These are phyloP conservation scores for Aspergillus indologenus DNA, from an alignment of 495 filamentous ascomycete species.

Conservation along the genomic window DNA sequence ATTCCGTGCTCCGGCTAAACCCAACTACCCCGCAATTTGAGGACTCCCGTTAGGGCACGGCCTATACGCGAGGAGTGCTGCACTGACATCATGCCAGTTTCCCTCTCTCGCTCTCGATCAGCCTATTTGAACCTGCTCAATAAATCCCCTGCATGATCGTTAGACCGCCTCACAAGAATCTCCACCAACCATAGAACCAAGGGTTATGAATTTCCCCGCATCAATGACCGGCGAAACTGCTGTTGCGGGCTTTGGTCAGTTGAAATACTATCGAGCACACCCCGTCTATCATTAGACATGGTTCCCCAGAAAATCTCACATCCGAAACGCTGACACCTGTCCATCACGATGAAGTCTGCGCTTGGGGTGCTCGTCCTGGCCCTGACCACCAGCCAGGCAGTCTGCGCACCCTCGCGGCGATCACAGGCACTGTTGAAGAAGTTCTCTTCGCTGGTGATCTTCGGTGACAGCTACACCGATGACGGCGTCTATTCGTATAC, in stretches of 20 bases:
- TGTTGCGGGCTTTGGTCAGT: neutral
- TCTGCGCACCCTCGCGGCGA: neutral
- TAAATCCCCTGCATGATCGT: too few species aligned
- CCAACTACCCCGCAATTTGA: neutral
- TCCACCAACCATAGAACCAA: neutral
- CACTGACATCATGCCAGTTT: neutral
- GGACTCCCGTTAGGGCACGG: neutral
- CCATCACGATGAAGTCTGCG: neutral
- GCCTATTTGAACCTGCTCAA: neutral
- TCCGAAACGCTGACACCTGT: neutral
- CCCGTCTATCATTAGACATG: neutral
- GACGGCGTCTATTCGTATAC: conserved; percentile 49
- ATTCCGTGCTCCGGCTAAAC: too few species aligned
- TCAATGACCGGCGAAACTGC: neutral
- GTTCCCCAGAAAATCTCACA: too few species aligned
- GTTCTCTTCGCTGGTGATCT: conserved; percentile 41
- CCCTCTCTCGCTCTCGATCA: neutral
- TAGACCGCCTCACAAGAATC: too few species aligned
- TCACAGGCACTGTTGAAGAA: neutral
- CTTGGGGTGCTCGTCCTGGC: neutral
- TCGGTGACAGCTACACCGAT: conserved; percentile 73
- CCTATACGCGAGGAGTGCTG: too few species aligned
- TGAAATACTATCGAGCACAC: neutral
- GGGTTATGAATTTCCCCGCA: too few species aligned
- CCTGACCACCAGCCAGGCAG: neutral